phyloP scores from a whole-genome alignment of 441 rosid genomes.

The Gossypium trilobum region DNA sequence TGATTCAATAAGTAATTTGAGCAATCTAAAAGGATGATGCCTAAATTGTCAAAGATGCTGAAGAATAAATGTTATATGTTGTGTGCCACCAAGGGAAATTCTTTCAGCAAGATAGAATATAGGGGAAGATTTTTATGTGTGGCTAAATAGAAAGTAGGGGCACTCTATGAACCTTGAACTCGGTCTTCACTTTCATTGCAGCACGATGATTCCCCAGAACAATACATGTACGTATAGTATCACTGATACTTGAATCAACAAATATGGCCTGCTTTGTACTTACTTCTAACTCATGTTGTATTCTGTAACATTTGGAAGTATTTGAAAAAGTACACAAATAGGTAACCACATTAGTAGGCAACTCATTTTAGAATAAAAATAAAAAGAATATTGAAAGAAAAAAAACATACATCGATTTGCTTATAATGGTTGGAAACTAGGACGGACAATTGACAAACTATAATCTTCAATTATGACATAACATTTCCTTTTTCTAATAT shows the following conservation, averaged over 20 bases:
- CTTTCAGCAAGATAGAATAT: not conserved
- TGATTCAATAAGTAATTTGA: not conserved
- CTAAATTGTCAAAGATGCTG: not conserved
- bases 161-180: slow-evolving; percentile 60
- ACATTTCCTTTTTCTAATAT: not conserved
- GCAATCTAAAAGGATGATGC: not conserved
- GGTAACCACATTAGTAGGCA: not conserved
- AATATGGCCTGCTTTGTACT: slow-evolving; percentile 87
- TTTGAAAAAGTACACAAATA: not conserved
- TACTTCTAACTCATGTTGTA: slow-evolving; percentile 89
- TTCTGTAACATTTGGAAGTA: slow-evolving; percentile 34
- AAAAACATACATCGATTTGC: not conserved
- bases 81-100: not conserved
- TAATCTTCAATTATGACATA: not conserved
- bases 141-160: not conserved
- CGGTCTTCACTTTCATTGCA: slow-evolving; percentile 78
- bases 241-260: slow-evolving; percentile 95
- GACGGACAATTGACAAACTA: not conserved
- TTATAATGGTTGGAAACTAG: not conserved
- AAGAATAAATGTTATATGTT: not conserved
- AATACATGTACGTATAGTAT: slow-evolving; percentile 92
- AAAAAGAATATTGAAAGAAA: not conserved
- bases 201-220: slow-evolving; percentile 82
- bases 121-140: not conserved
- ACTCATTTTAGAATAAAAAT: slow-evolving; percentile 3